Base-by-base conservation (phyloP, 2,329 filamentous ascomycete genomes). In the Aspergillus felis region DNA sequence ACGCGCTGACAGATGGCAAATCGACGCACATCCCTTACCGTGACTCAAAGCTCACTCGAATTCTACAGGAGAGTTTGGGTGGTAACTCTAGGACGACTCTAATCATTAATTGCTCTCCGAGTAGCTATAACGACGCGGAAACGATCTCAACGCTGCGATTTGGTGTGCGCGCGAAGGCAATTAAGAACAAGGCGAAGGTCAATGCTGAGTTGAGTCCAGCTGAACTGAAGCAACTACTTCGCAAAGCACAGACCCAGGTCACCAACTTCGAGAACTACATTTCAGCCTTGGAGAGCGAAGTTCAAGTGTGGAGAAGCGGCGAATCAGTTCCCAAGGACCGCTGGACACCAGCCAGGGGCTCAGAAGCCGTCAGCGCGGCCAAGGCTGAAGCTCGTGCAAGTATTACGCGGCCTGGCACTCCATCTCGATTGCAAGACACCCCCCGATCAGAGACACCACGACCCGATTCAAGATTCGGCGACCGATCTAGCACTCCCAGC, bases 151-250 rank as follows among this genome's bases (percentile, higher is more conserved):
- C 94, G 0, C 79, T 99, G 59, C 86, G 92, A 49, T 99, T 97
- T 72, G 94, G 94, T 80, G 95, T 94, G 77, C 84, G 94, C 73
- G 94, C 94, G 57, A 99, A 99, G 81, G 90, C 91, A 0, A 99
- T 99, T 81, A 97, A 97, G 88, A 97, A 97, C 82, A 97, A 97
- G 83, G 94, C 94, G 76, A 99, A 97, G 88, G 89, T 99, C 84
- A 99, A 99, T 73, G 92, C 93, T 49, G 94, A 99, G 76, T 85
- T 99, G 68, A 97, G 93, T 69, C 94, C 94, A 49, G 87, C 92
- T 12, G 94, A 99, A 76, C 86, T 99, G 81, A 99, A 97, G 78
- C 83, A 87, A 51, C 83, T 97, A 69, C 86, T 99, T 72, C 92
- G 91, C 78, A 96, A 96, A 77, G 91, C 92, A 14, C 92, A 96